phyloP scores from a whole-genome alignment of 1,284 basidiomycete species.

The Coriolopsis trogii region DNA sequence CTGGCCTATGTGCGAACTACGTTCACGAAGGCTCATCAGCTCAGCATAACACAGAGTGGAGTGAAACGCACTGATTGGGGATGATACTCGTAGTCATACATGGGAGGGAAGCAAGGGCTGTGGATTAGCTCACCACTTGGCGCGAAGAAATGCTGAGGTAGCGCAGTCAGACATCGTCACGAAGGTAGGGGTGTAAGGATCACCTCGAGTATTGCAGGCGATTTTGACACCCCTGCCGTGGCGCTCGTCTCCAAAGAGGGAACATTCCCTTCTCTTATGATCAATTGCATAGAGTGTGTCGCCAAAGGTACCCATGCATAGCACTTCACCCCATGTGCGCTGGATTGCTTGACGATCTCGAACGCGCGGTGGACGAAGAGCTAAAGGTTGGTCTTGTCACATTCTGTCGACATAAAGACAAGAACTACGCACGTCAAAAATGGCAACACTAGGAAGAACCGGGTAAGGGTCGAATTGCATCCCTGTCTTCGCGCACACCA shows the following conservation, averaged over 20 bases:
- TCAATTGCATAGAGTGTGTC: no score
- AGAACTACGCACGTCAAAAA: conserved; percentile 2
- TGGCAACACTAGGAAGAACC: background rate
- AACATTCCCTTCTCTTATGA: no score
- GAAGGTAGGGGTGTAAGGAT: no score
- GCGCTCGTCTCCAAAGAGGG: no score
- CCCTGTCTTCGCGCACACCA: conserved; percentile 10
- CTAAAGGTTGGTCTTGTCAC: background rate
- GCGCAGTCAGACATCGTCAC: background rate
- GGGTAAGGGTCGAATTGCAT: background rate
- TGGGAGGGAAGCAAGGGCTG: conserved; percentile 21
- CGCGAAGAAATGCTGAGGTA: background rate
- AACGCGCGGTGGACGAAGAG: conserved; percentile 8
- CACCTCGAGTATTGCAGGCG: no score
- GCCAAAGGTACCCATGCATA: no score
- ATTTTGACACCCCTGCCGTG: no score
- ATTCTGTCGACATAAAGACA: background rate
- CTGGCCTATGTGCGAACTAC: background rate
- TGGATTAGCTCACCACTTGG: conserved; percentile 4
- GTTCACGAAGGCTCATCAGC: background rate
- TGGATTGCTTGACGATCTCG: no score
- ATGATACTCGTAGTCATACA: conserved; percentile 26
- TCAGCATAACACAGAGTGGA: background rate
- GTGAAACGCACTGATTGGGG: conserved; percentile 21
- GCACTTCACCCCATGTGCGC: no score